Evolutionary conservation across 2,329 filamentous ascomycete species (phyloP), one percentile per base, ranked within the genome.

Genomic region (Aquanectria penicillioides): DNA sequence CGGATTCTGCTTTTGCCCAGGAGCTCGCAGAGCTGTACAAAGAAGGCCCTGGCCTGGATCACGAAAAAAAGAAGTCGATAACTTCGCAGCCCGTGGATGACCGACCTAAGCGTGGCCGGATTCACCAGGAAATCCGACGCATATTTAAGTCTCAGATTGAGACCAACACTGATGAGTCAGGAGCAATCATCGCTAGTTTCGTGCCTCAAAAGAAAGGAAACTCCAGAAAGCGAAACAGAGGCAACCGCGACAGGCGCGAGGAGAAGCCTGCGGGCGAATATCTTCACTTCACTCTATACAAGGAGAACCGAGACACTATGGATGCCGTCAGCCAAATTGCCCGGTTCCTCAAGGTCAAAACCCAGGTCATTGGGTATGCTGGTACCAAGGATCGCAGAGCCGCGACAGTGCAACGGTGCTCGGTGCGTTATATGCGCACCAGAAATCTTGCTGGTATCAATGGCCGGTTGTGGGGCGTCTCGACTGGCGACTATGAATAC

Each of bases 291-390:
- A 94, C 92, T 0, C 82, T 97, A 48, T 96, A 94, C 85, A 97
- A 97, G 78, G 94, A 97, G 78, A 97, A 97, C 78, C 94, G 94
- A 72, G 94, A 97, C 73, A 97, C 94, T 1, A 96, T 97, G 91
- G 94, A 97, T 68, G 89, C 92, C 0, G 83, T 96, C 50, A 89
- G 87, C 50, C 92, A 90, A 69, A 84, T 97, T 34, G 86, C 89
- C 1, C 89, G 89, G 37, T 84, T 90, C 63, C 78, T 97, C 62
- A 91, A 89, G 71, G 81, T 91, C 63, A 93, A 91, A 73, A 82
- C 85, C 22, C 91, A 94, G 67, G 83, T 87, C 57, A 94, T 97
- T 68, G 81, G 80, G 40, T 86, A 86, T 51, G 93, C 94, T 4
- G 94, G 94, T 8, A 97, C 93, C 57, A 97, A 97, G 76, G 94